Evolutionary conservation across 257 asterid species (phyloP).

Genomic region (Solanum arcanum): DNA sequence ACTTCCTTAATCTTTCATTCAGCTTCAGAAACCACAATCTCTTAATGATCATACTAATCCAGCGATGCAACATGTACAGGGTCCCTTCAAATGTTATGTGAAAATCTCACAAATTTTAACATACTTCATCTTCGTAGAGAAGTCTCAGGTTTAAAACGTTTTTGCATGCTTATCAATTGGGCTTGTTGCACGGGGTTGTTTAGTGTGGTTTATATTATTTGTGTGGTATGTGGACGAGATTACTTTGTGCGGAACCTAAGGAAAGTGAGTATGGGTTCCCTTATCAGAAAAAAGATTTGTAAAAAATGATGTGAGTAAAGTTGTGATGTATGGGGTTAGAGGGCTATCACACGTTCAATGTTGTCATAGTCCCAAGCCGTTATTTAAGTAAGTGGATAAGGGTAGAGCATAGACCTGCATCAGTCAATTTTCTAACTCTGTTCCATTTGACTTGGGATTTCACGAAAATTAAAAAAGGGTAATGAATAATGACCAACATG

Average conservation of each 20-base stretch:
- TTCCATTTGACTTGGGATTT: neutral
- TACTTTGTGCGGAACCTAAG: neutral
- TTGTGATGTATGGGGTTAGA: neutral
- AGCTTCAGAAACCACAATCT: neutral
- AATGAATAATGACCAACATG: neutral
- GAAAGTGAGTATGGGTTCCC: neutral
- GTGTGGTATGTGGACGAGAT: neutral
- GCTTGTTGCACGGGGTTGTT: neutral
- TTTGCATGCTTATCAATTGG: neutral
- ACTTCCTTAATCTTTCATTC: neutral
- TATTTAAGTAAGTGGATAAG: neutral
- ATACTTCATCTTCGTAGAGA: neutral
- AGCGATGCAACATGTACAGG: neutral
- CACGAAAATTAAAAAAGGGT: neutral
- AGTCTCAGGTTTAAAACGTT: neutral
- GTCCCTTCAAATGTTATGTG: too few species aligned
- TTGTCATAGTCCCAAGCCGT: neutral
- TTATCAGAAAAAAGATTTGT: too few species aligned
- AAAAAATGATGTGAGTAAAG: neutral
- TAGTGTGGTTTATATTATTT: neutral
- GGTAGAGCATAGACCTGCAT: neutral
- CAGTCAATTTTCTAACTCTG: neutral
- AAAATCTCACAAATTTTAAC: neutral
- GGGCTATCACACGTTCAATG: neutral
- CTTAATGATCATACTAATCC: too few species aligned